A percentile compares a stretch with the other conserved stretches of the same genome.
Evolutionary conservation across 164 flowering plant genomes (phyloP).

Genomic region (Vitis vinifera): DNA sequence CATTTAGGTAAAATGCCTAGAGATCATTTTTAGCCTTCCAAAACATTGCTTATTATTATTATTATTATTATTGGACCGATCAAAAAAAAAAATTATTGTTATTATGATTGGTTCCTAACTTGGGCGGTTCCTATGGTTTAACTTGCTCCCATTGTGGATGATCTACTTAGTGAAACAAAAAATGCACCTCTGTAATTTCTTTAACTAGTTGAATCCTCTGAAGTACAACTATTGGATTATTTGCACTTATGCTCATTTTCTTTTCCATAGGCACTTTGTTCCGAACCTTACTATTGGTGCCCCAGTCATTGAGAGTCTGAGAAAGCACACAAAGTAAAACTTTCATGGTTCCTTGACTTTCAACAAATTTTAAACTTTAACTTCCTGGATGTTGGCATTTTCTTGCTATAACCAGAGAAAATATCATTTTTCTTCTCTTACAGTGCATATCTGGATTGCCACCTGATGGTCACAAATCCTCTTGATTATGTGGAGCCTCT

Average conservation of each 20-base stretch:
- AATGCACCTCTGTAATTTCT: too few relatives aligned
- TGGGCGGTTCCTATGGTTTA: too few relatives aligned
- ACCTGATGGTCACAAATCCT: slow-evolving; percentile 98
- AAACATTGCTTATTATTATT: too few relatives aligned
- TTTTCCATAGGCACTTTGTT: slow-evolving; percentile 79
- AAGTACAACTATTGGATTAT: background rate
- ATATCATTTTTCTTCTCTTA: slow-evolving; percentile 7
- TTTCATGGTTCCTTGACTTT: slow-evolving; percentile 3
- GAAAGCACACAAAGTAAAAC: slow-evolving; percentile 88
- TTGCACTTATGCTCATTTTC: slow-evolving; percentile 13
- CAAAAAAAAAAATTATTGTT: too few relatives aligned
- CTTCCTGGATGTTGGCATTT: background rate
- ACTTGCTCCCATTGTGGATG: too few relatives aligned
- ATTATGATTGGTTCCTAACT: too few relatives aligned
- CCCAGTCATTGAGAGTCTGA: slow-evolving; percentile 88
- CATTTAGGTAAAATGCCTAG: too few relatives aligned
- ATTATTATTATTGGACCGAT: too few relatives aligned
- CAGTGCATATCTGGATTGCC: slow-evolving; percentile 96
- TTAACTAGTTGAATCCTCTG: background rate
- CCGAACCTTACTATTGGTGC: slow-evolving; percentile 97
- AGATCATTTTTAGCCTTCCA: too few relatives aligned
- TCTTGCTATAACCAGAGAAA: background rate
- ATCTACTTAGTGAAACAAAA: too few relatives aligned
- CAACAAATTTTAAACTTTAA: background rate
- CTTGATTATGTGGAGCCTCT: slow-evolving; percentile 91